These are phyloP conservation scores for Clarireedia hainanense DNA, from an alignment of 2,329 filamentous ascomycete genomes.

Conservation along the genomic window DNA sequence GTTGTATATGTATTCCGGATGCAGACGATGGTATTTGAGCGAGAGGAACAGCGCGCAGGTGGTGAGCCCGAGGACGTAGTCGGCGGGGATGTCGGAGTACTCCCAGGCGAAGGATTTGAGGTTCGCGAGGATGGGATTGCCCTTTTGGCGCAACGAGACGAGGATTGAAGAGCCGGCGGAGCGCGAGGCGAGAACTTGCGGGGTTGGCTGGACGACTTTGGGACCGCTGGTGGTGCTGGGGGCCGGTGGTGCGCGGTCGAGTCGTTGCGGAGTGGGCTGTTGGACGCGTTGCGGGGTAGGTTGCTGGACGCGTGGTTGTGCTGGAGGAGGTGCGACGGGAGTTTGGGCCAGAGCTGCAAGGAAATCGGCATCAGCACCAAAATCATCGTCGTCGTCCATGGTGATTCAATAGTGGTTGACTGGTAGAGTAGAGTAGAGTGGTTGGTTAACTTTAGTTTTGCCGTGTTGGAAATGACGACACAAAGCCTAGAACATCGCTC, in stretches of 20 bases:
- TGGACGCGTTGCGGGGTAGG: conserved; percentile 34
- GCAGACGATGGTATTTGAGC: conserved; percentile 92
- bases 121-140: conserved; percentile 82
- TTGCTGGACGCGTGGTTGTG: conserved; percentile 24
- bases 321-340: conserved; percentile 21
- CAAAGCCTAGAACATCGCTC: too few species aligned
- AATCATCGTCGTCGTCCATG: conserved; percentile 45
- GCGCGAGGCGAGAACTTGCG: conserved; percentile 67
- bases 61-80: conserved; percentile 80
- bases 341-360: conserved; percentile 47
- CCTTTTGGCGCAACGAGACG: conserved; percentile 87
- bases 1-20: conserved; percentile 96
- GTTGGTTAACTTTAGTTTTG: too few species aligned
- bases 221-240: conserved; percentile 28
- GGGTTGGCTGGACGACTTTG: conserved; percentile 77
- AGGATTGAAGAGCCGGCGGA: conserved; percentile 68
- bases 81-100: conserved; percentile 91
- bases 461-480: too few species aligned
- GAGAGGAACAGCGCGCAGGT: conserved; percentile 90
- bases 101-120: conserved; percentile 86
- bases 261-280: conserved; percentile 46
- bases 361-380: conserved; percentile 49
- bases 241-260: conserved; percentile 42
- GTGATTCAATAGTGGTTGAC: background rate
- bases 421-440: too few species aligned